Evolutionary conservation across 1,284 basidiomycete genomes (phyloP).

Genomic region (Leccinum pachyderme): DNA sequence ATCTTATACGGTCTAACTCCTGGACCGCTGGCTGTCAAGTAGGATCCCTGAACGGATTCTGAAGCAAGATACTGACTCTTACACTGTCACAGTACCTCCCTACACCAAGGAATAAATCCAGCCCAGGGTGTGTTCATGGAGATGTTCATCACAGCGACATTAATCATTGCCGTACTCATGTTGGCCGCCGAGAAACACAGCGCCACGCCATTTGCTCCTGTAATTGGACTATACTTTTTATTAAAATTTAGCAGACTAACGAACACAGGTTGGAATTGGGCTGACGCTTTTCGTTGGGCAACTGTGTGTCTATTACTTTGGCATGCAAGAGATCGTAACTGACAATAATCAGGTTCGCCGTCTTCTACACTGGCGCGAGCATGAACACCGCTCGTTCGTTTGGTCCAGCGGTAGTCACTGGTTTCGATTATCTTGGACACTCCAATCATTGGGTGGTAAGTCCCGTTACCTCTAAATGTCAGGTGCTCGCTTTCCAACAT

Average conservation of each 20-base stretch:
- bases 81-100: conserved; percentile 40
- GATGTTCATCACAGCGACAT: conserved; percentile 63
- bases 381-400: conserved; percentile 77
- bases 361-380: conserved; percentile 56
- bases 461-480: conserved; percentile 6
- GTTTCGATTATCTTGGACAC: conserved; percentile 43
- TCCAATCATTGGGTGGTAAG: conserved; percentile 62
- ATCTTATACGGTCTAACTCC: conserved; percentile 62
- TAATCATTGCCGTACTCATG: conserved; percentile 64
- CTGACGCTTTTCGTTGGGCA: conserved; percentile 67
- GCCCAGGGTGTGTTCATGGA: conserved; percentile 70
- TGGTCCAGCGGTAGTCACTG: conserved; percentile 68
- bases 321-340: neutral
- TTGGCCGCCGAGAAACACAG: conserved; percentile 68
- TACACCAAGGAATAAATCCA: conserved; percentile 44
- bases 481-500: neutral
- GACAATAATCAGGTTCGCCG: conserved; percentile 39
- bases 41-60: conserved; percentile 20
- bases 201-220: conserved; percentile 71
- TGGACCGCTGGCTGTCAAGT: conserved; percentile 58
- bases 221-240: conserved; percentile 19
- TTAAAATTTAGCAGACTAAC: neutral
- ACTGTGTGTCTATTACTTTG: conserved; percentile 42
- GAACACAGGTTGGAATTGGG: conserved; percentile 62
- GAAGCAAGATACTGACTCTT: conserved; percentile 3